Evolutionary conservation across 1,284 basidiomycete species (phyloP), one percentile per base, ranked within the genome.

Genomic region (Trametes polyzona): DNA sequence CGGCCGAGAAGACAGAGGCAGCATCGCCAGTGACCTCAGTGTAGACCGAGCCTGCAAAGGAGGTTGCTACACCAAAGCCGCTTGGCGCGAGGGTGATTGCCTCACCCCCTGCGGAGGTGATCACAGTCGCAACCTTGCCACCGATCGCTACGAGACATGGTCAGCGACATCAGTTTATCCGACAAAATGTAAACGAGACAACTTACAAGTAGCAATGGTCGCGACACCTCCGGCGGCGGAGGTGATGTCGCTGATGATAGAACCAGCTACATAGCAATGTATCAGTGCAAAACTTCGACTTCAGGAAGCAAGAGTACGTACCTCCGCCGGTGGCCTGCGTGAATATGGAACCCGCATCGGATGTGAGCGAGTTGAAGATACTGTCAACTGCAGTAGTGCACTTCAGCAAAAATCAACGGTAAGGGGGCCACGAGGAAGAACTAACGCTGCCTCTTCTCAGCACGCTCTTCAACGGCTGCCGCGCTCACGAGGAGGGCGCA

Each of bases 11-110:
- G 9, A 37, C 59, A 16, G 63, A 59, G 14, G 47, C 59, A 16
- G 58, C 63, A 12, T 60, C 65, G 11, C 47, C 47, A 6, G 68
- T 71, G 6, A 64, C 65, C n/a, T 77, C 73, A 8, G 80, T 83
- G 67, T 76, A 84, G 3, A 76, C 68, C 1, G 78, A 78, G 16
- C 83, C 84, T 27, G 76, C 83, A 54, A 79, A 79, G 23, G 78
- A 78, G 10, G 83, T 86, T 8, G 72, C 76, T 27, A 72, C 69
- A 17, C 81, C 83, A 12, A 70, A 78, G 16, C 73, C 74, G 56
- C 70, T 70, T 5, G 74, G 73, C 7, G 84, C 76, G 12, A 87
- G 71, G 1, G 85, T 87, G 58, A 81, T 70, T 3, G 76, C 85
- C 37, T 78, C 48, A 10, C 83, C 86, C 23, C 79, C 86, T 32